These are phyloP conservation scores for Aegilops umbellulata DNA, from an alignment of 176 grass and related monocot genomes.

Conservation along the genomic window DNA sequence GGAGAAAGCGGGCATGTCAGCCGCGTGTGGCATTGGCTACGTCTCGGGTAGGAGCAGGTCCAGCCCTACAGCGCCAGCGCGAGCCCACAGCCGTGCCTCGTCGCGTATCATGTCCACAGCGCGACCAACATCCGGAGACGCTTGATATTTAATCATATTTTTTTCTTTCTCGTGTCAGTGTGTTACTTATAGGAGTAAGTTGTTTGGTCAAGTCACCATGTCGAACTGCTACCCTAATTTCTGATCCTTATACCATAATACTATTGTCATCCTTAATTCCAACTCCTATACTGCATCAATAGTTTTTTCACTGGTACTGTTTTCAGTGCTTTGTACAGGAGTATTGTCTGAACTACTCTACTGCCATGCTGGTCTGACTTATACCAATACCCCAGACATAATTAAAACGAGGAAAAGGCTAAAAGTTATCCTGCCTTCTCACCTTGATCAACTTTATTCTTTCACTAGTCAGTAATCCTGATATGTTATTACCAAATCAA, in stretches of 20 bases:
- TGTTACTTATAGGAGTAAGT: not conserved
- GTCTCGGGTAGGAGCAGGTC: too few species aligned
- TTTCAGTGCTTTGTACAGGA: too few species aligned
- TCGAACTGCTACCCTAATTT: not conserved
- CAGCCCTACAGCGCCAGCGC: too few species aligned
- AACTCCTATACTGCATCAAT: not conserved
- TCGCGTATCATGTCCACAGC: too few species aligned
- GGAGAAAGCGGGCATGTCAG: too few species aligned
- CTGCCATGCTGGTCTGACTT: not conserved
- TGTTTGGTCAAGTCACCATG: not conserved
- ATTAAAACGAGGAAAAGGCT: not conserved
- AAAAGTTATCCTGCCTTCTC: not conserved
- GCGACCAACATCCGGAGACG: too few species aligned
- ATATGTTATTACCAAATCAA: not conserved
- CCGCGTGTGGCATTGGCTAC: too few species aligned
- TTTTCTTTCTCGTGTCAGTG: not conserved
- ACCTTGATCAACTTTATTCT: not conserved
- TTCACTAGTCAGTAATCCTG: not conserved
- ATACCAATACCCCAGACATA: not conserved
- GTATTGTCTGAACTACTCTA: not conserved
- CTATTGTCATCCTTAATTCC: not conserved
- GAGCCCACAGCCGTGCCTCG: too few species aligned
- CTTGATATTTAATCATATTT: not conserved
- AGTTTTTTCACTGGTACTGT: too few species aligned
- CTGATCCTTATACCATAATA: not conserved